phyloP scores from a whole-genome alignment of 2,329 filamentous ascomycete genomes.

The Tolypocladium guangdongense region DNA sequence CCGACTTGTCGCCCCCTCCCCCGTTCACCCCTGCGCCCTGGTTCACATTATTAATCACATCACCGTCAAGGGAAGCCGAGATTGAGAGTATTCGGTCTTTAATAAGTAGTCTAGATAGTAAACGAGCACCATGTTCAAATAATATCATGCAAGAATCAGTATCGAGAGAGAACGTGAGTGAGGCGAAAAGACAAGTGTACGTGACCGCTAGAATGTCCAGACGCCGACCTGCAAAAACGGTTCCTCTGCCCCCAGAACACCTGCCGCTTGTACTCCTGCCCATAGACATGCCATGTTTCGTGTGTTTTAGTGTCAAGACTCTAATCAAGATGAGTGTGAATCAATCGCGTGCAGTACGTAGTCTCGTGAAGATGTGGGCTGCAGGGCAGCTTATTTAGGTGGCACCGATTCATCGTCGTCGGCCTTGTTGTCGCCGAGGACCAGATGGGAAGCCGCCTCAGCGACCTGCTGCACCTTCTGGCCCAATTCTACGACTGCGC shows the following conservation, averaged over 20 bases:
- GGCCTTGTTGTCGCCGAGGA: slow-evolving; percentile 1
- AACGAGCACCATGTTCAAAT: not conserved
- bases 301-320: too few relatives aligned
- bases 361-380: not conserved
- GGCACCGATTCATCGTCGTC: slow-evolving; percentile 4
- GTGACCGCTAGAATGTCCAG: not conserved
- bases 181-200: not conserved
- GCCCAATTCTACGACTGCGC: slow-evolving; percentile 22
- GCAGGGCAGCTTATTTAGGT: not conserved
- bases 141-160: not conserved
- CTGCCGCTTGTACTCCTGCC: not conserved
- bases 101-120: not conserved
- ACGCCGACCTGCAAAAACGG: not conserved
- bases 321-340: not conserved
- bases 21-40: too few relatives aligned
- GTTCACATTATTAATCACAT: not conserved
- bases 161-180: not conserved
- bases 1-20: not conserved
- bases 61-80: not conserved
- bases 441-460: slow-evolving; percentile 10
- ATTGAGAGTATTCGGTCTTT: not conserved
- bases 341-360: not conserved
- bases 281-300: too few relatives aligned
- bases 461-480: slow-evolving; percentile 15
- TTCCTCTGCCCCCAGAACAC: not conserved